Evolutionary conservation across 1,284 basidiomycete genomes (phyloP), one percentile per base, ranked within the genome.

Genomic region (Xanthoconium separans): DNA sequence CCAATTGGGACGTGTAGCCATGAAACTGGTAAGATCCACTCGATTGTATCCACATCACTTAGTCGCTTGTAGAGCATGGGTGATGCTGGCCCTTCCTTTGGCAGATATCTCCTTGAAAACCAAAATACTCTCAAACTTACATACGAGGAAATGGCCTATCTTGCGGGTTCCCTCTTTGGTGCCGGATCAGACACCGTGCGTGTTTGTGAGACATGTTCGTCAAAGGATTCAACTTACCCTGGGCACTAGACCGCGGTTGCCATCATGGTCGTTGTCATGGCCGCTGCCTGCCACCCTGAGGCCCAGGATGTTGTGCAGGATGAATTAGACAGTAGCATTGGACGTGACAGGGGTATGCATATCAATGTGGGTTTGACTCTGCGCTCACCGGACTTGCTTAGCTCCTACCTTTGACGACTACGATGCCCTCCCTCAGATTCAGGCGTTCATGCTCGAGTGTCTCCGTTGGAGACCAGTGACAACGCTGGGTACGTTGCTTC

Each of bases 401-500:
- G 76, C 69, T 15, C 77, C 77, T 11, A 73, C 67, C 0, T 75
- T 74, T 31, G 67, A 70, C 15, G 77, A 80, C 53, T 61, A 68
- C 48, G 57, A 69, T 29, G 34, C 63, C 9, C 69, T 79, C 9
- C 71, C 70, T 10, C 69, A 73, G 44, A 65, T 79, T 6, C 65
- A 71, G 13, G 79, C 77, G 0, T 80, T 77, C 59, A 68, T 73
- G 45, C 64, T 75, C n/a, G 78, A 80, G 54, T 66, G 69, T 36
- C 75, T 74, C 51, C 66, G 78, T 15, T 80, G 78, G 78, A 61
- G 77, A 29, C 77, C 77, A 9, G 71, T 75, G 9, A 69, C 68
- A 3, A 66, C 67, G 10, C 58, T 69, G 42, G 68, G 71, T 61
- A 50, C 18, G 53, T 47, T 47, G 15, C 24, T 42, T 20, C 0